Evolutionary conservation across 176 grass and related monocot genomes (phyloP), one percentile per base, ranked within the genome.

Genomic region (Aegilops sharonensis): DNA sequence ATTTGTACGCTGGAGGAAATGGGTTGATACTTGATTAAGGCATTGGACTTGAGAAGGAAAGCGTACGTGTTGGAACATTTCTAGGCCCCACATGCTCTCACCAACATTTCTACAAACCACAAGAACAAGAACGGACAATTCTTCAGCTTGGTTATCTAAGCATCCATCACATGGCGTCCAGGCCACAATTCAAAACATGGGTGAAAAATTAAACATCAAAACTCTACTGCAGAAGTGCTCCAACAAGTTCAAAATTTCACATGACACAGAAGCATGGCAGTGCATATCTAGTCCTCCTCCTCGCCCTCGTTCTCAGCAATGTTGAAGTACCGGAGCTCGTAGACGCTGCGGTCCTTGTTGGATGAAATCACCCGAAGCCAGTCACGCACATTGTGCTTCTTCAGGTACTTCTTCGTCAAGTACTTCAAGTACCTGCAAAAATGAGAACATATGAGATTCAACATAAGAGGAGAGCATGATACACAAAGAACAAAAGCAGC

Each of bases 361-460:
- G 94, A 89, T 0, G 94, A 79, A 13, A 93, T 93, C 57, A 95
- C 94, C 24, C 94, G 89, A 14, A 95, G 87, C 94, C 94, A 95
- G 79, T 95, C 94, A 54, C 94, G 91, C 78, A 95, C 94, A 43
- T 95, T 95, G 85, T 95, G 91, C 81, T 95, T 95, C 87, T 95
- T 95, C 64, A 95, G 84, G 85, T 95, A 95, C 85, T 95, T 95
- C 87, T 95, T 95, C 45, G 94, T 93, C 86, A 93, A 86, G 67
- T 95, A 95, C 87, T 95, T 95, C 64, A 95, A 70, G 87, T 95
- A 95, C 94, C 94, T 95, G 74, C 39, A 4, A 25, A 80, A 45
- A 24, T 10, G 37, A 40, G 14, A 61, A 12, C 2, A 18, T 11
- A 37, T 78, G 18, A 54, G 79, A 59, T 57, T 57, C 62, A 42